phyloP scores from a whole-genome alignment of 73 alveolate genomes.

The Diophrys appendiculata region DNA sequence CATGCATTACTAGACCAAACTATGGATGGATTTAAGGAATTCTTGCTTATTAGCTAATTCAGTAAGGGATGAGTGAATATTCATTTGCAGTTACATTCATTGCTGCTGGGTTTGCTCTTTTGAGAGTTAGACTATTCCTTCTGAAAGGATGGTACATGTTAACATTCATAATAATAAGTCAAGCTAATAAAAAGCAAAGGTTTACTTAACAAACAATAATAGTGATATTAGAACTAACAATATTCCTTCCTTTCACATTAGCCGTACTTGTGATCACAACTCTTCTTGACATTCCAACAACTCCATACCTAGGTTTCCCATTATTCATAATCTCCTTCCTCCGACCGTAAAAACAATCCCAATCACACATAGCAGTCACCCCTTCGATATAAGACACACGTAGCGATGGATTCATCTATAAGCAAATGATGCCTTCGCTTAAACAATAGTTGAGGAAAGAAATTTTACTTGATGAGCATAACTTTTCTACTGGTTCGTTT shows the following conservation, averaged over 20 bases:
- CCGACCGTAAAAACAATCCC: too few relatives aligned
- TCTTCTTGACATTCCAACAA: constrained; percentile 29
- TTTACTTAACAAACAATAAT: constrained; percentile 8
- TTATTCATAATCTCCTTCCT: constrained; percentile 22
- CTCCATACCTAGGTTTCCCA: constrained; percentile 45
- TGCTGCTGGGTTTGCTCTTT: too few relatives aligned
- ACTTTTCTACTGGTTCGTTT: constrained; percentile 24
- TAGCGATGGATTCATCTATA: constrained; percentile 44
- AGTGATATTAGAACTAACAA: constrained; percentile 24
- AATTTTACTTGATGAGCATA: constrained; percentile 12
- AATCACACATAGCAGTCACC: too few relatives aligned
- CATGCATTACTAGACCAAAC: too few relatives aligned
- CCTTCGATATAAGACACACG: constrained; percentile 28
- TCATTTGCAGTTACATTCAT: too few relatives aligned
- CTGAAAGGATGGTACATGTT: too few relatives aligned
- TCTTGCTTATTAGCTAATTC: too few relatives aligned
- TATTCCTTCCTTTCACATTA: constrained; percentile 24
- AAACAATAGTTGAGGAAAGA: constrained; percentile 5
- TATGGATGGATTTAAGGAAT: too few relatives aligned
- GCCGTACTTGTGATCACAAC: constrained; percentile 15
- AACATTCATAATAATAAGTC: constrained; percentile 31
- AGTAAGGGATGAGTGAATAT: too few relatives aligned
- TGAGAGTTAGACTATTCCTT: too few relatives aligned
- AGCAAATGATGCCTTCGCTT: constrained; percentile 26
- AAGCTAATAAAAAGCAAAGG: constrained; percentile 32